phyloP scores from a whole-genome alignment of 768 basidiomycete species.

The Scleroderma citrinum region DNA sequence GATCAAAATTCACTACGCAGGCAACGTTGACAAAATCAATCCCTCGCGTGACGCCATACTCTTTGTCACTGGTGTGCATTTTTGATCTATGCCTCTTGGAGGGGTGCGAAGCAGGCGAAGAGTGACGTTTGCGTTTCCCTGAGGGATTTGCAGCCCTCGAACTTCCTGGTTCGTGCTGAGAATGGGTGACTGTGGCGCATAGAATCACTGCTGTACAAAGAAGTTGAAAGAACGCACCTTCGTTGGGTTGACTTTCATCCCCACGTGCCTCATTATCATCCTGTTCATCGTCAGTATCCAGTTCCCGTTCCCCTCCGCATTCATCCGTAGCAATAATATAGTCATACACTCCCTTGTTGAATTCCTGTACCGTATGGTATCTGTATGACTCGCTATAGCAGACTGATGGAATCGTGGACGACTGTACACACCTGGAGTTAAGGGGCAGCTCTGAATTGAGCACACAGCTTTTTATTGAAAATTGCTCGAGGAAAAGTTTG shows the following conservation, averaged over 20 bases:
- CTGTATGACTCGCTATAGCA: slow-evolving; percentile 33
- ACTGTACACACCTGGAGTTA: slow-evolving; percentile 65
- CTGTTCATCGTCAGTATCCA: slow-evolving; percentile 44
- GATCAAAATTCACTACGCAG: slow-evolving; percentile 97
- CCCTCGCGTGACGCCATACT: slow-evolving; percentile 93
- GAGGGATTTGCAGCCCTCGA: slow-evolving; percentile 17
- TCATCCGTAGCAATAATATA: slow-evolving; percentile 99
- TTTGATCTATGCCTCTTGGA: slow-evolving; percentile 48
- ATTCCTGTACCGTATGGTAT: slow-evolving; percentile 96
- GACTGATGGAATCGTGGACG: neutral
- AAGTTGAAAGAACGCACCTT: slow-evolving; percentile 20
- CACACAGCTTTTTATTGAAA: slow-evolving; percentile 93
- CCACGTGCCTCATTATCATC: slow-evolving; percentile 25
- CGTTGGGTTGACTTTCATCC: slow-evolving; percentile 13
- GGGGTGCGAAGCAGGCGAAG: slow-evolving; percentile 31
- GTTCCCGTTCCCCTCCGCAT: slow-evolving; percentile 49
- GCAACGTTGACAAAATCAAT: slow-evolving; percentile 96
- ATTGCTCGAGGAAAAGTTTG: slow-evolving; percentile 97
- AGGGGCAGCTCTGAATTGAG: slow-evolving; percentile 93
- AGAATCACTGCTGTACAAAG: slow-evolving; percentile 20
- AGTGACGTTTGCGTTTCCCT: slow-evolving; percentile 56
- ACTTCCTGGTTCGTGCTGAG: slow-evolving; percentile 38
- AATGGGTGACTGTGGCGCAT: slow-evolving; percentile 41
- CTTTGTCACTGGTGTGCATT: slow-evolving; percentile 52
- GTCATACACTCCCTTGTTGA: slow-evolving; percentile 97